phyloP scores from a whole-genome alignment of 2,329 filamentous ascomycete genomes.

The Cercospora sojina region DNA sequence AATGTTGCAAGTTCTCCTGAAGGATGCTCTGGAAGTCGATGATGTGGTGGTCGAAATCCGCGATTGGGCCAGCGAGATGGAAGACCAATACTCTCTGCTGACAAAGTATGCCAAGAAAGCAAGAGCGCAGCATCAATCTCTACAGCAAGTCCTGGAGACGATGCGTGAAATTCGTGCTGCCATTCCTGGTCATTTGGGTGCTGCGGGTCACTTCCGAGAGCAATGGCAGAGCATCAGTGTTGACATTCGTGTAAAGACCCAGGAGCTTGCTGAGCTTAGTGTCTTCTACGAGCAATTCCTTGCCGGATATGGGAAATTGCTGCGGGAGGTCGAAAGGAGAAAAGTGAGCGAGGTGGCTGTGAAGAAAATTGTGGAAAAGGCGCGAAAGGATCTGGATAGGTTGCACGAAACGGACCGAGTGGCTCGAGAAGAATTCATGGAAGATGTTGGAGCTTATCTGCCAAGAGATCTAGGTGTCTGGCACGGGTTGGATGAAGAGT shows the following conservation, averaged over 20 bases:
- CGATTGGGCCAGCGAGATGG: constrained; percentile 74
- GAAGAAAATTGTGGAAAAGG: constrained; percentile 71
- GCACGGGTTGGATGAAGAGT: constrained; percentile 30
- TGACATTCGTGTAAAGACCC: constrained; percentile 65
- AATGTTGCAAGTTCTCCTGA: constrained; percentile 76
- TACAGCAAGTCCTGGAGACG: constrained; percentile 62
- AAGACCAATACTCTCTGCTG: constrained; percentile 65
- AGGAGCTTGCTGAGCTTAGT: constrained; percentile 73
- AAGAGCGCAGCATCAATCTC: constrained; percentile 56
- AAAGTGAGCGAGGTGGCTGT: constrained; percentile 72
- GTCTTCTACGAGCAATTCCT: constrained; percentile 87
- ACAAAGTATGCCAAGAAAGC: constrained; percentile 61
- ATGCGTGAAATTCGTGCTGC: constrained; percentile 67
- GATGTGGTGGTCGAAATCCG: constrained; percentile 67
- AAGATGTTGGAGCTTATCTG: constrained; percentile 80
- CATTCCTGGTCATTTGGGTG: constrained; percentile 64
- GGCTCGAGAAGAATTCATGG: constrained; percentile 74
- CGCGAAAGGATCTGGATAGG: constrained; percentile 71
- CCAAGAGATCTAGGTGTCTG: constrained; percentile 49
- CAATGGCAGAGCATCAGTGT: constrained; percentile 74
- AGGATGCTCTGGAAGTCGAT: constrained; percentile 64
- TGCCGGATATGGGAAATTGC: constrained; percentile 76
- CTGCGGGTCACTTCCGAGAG: constrained; percentile 61
- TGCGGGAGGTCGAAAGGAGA: constrained; percentile 79
- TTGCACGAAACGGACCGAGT: constrained; percentile 66